Percentiles rank a stretch among this genome's conserved stretches.
Evolutionary conservation across 2,329 filamentous ascomycete genomes (phyloP).

Genomic region (Ophiostoma fasciatum): DNA sequence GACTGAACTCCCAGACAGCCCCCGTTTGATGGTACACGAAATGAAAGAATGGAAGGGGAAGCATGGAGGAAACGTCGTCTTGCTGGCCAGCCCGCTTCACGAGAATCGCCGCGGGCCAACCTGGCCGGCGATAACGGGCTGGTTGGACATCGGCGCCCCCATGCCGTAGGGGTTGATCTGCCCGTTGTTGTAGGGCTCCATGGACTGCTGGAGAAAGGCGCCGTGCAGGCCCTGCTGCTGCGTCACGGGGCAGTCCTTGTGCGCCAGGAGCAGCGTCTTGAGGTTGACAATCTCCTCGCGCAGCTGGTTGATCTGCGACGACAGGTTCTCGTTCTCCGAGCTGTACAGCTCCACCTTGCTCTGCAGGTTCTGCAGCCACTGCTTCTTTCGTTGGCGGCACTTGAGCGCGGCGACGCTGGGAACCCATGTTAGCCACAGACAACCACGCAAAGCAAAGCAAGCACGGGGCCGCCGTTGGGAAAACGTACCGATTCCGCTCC

Average conservation of each 20-base stretch:
- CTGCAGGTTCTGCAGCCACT: constrained; percentile 92
- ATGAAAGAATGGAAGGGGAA: no score
- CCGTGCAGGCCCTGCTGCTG: constrained; percentile 64
- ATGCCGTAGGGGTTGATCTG: constrained; percentile 47
- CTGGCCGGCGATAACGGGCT: constrained; percentile 40
- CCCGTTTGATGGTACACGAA: constrained; percentile 1
- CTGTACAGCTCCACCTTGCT: constrained; percentile 88
- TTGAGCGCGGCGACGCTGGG: constrained; percentile 84
- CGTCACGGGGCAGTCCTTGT: constrained; percentile 91
- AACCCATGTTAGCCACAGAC: not conserved
- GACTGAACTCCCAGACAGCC: no score
- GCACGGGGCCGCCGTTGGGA: no score
- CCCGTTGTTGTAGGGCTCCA: constrained; percentile 37
- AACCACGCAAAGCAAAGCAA: not conserved
- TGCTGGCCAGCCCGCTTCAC: no score
- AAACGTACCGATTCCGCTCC: constrained; percentile 68
- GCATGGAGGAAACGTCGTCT: no score
- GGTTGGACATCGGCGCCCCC: constrained; percentile 34
- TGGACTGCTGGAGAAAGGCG: constrained; percentile 36
- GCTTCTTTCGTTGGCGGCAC: constrained; percentile 95
- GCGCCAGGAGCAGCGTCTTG: constrained; percentile 80
- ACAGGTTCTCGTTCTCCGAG: constrained; percentile 78
- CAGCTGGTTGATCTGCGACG: constrained; percentile 66
- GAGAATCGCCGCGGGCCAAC: constrained; percentile 41
- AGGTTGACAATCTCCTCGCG: constrained; percentile 89